A percentile compares a stretch with the other conserved stretches of the same genome.
Conservation (phyloP, 805 yeast genomes). For the Wickerhamiella kazuoi region DNA sequence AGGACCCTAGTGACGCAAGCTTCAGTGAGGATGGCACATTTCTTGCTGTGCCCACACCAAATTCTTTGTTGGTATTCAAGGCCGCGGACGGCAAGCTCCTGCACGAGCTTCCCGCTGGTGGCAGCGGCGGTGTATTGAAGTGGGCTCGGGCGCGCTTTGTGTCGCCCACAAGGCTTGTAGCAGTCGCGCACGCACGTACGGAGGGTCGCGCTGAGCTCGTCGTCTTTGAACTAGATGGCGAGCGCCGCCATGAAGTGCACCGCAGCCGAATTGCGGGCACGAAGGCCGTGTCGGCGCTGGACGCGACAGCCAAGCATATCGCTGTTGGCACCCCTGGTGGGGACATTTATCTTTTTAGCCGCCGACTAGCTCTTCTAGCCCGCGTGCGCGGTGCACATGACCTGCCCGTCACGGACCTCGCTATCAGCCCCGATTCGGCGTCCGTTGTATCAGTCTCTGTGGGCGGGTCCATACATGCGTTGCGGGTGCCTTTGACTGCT, state of each 20-base stretch:
- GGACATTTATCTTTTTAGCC: constrained; percentile 9
- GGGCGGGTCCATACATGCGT: constrained; percentile 10
- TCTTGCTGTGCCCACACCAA: constrained; percentile 4
- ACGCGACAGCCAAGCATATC: constrained; percentile 6
- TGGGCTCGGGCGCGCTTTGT: constrained; percentile 10
- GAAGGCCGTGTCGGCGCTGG: constrained; percentile 10
- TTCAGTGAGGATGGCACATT: constrained; percentile 1
- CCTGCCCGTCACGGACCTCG: constrained; percentile 13
- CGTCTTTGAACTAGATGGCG: constrained; percentile 4
- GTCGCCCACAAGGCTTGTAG: constrained; percentile 6
- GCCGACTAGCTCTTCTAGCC: constrained; percentile 1
- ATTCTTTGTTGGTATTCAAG: not conserved
- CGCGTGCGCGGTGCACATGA: constrained; percentile 6
- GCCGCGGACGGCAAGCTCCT: constrained; percentile 3
- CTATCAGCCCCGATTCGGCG: constrained; percentile 7
- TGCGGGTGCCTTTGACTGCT: not conserved
- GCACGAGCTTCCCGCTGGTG: not conserved
- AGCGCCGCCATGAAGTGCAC: not conserved
- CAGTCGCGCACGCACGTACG: constrained; percentile 6
- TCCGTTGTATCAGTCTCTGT: constrained; percentile 11
- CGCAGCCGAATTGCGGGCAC: constrained; percentile 5
- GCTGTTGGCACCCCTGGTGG: constrained; percentile 13
- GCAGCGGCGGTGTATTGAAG: not conserved
- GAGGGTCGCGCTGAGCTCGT: constrained; percentile 5
- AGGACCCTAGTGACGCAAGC: constrained; percentile 2